phyloP scores from a whole-genome alignment of 345 rosid genomes.

The Euphorbia tirucalli region DNA sequence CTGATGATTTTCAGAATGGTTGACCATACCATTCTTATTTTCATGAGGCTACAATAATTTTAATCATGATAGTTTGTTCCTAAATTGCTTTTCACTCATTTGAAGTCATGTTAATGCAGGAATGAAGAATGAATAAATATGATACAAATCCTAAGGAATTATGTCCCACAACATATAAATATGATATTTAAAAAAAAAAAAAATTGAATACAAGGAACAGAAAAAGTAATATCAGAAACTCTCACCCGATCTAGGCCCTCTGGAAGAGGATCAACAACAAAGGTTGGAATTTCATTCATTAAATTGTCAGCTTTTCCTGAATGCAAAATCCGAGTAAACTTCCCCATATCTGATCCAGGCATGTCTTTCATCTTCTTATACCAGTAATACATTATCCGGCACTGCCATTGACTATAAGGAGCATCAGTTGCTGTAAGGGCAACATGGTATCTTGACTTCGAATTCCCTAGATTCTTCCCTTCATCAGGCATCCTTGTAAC shows the following conservation, averaged over 20 bases:
- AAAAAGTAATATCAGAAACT: neutral
- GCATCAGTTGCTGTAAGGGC: slow-evolving; percentile 93
- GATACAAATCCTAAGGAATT: neutral
- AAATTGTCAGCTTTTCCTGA: slow-evolving; percentile 81
- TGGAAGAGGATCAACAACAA: slow-evolving; percentile 92
- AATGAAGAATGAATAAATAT: neutral
- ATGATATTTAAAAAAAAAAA: slow-evolving; percentile 3
- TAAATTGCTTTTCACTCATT: neutral
- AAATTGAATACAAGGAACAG: slow-evolving; percentile 10
- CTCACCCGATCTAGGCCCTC: slow-evolving; percentile 83
- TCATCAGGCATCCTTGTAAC: slow-evolving; percentile 59
- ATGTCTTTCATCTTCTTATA: slow-evolving; percentile 68
- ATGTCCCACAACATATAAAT: neutral
- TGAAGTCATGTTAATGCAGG: neutral
- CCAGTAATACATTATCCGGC: slow-evolving; percentile 97
- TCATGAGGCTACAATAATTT: neutral
- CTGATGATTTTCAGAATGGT: neutral
- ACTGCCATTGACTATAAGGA: slow-evolving; percentile 89
- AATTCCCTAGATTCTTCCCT: slow-evolving; percentile 37
- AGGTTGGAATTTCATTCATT: slow-evolving; percentile 89
- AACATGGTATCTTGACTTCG: slow-evolving; percentile 57
- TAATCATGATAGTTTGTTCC: neutral
- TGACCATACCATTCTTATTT: neutral
- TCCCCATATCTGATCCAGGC: slow-evolving; percentile 94
- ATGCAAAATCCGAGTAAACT: slow-evolving; percentile 88